These are phyloP conservation scores for Globisporangium cylindrosporum DNA, from an alignment of 352 stramenopile species.

Conservation along the genomic window DNA sequence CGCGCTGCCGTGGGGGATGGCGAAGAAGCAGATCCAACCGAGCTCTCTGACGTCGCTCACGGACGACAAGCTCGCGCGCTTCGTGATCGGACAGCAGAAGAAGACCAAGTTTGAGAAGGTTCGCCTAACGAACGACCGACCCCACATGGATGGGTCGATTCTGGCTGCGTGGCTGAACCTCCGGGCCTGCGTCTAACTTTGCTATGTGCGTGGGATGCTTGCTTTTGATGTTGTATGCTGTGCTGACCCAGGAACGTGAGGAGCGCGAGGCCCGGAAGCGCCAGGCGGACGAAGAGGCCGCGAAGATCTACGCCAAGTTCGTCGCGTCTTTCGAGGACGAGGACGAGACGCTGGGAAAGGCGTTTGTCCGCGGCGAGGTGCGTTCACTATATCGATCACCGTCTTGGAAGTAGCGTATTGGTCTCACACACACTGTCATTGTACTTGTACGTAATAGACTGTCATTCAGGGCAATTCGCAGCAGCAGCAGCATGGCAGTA, in stretches of 20 bases:
- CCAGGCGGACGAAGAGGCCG: slow-evolving; percentile 81
- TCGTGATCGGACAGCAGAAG: slow-evolving; percentile 75
- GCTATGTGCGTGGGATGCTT: neutral
- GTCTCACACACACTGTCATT: neutral
- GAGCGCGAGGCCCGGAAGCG: slow-evolving; percentile 82
- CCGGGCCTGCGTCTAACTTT: neutral
- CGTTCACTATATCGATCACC: neutral
- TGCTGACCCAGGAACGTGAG: slow-evolving; percentile 48
- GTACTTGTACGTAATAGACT: slow-evolving; percentile 5
- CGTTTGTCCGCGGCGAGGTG: slow-evolving; percentile 52
- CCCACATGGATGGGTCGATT: neutral
- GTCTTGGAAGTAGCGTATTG: too few relatives aligned
- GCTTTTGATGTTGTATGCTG: neutral
- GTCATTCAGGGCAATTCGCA: slow-evolving; percentile 6
- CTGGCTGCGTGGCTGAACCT: neutral
- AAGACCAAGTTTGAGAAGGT: slow-evolving; percentile 89
- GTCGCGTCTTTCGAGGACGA: slow-evolving; percentile 87
- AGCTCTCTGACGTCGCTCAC: slow-evolving; percentile 63
- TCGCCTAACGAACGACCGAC: neutral
- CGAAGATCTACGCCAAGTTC: slow-evolving; percentile 88
- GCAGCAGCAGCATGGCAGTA: neutral
- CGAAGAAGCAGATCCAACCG: slow-evolving; percentile 61
- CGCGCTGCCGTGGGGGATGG: slow-evolving; percentile 60
- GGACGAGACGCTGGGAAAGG: slow-evolving; percentile 54
- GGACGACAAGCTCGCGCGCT: slow-evolving; percentile 77